Base-by-base conservation (phyloP, 78 protist genomes). In the Paratrimastix pyriformis region DNA sequence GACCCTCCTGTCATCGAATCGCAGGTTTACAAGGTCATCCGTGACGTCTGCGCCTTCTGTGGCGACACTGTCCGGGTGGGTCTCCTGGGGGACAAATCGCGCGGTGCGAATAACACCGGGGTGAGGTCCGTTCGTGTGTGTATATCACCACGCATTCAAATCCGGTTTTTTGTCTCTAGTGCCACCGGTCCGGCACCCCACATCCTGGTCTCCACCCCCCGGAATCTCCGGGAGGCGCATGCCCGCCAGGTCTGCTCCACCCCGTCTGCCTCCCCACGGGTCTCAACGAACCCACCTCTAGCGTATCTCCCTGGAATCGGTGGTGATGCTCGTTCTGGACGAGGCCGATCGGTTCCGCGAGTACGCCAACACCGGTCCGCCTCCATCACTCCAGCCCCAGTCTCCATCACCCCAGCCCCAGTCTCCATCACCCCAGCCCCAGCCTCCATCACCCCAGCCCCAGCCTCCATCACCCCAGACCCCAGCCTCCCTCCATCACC, bases 291-390 rank as follows among this genome's bases (percentile, higher is more conserved):
- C 32, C 65, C 76, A 33, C 84, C 73, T 30, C 46, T 38, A 3
- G 30, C 6, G 8, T 4, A 59, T 75, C 35, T 35, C 54, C 52
- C 72, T 82, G 35, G 65, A 52, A 24, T 35, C 5, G 5, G 50
- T 88, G 0, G 58, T 64, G 40, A 58, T 69, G 55, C 46, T 87
- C 55, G 90, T 87, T 0, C 18, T 86, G 48, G 94, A 90, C 81
- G 94, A 90, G 58, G 94, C 94, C 5, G 94, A 90, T 71, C 76
- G 84, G 37, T 72, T 90, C 26, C 69, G 85, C 35, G 77, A 87
- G 48, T 85, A 77, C 66, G 94, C 91, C 52, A 79, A 84, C 68
- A n/a, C n/a, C n/a, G n/a, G n/a, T n/a, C n/a, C n/a, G n/a, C n/a
- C n/a, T n/a, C n/a, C n/a, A n/a, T n/a, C n/a, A n/a, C n/a, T n/a